Conservation (phyloP, 2,329 filamentous ascomycete genomes). For the Colletotrichum orchidophilum region DNA sequence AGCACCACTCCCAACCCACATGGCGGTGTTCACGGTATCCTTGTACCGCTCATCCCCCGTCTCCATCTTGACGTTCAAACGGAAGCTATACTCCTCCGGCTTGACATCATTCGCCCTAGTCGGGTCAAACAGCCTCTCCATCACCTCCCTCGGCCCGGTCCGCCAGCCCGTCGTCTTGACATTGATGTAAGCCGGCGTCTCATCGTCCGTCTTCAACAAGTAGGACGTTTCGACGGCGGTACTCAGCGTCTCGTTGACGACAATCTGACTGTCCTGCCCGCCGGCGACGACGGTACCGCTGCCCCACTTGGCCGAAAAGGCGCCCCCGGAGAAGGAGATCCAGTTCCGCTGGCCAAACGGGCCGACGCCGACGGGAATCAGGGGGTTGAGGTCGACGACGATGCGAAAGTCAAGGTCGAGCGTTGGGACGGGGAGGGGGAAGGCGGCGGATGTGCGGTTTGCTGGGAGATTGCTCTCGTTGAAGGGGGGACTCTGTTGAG, state of each 20-base stretch:
- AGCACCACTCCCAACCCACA: conserved; percentile 61
- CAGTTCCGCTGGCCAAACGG: conserved; percentile 56
- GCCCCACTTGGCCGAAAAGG: conserved; percentile 59
- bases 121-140: conserved; percentile 51
- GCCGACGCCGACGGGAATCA: conserved; percentile 52
- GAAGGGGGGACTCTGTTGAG: conserved; percentile 6
- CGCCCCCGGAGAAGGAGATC: conserved; percentile 57
- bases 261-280: conserved; percentile 48
- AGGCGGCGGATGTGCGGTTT: conserved; percentile 53
- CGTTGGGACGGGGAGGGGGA: conserved; percentile 55
- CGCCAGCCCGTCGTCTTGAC: conserved; percentile 55
- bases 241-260: conserved; percentile 40
- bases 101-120: conserved; percentile 50
- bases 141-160: conserved; percentile 55
- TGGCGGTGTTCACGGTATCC: conserved; percentile 58
- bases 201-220: conserved; percentile 58
- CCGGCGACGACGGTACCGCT: conserved; percentile 54
- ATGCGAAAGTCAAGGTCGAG: conserved; percentile 62
- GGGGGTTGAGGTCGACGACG: conserved; percentile 54
- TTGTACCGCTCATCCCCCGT: conserved; percentile 59
- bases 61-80: conserved; percentile 60
- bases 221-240: conserved; percentile 57
- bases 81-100: conserved; percentile 56
- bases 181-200: conserved; percentile 49
- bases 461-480: conserved; percentile 17